phyloP scores from a whole-genome alignment of 2,329 filamentous ascomycete genomes.

The Cladophialophora carrionii region DNA sequence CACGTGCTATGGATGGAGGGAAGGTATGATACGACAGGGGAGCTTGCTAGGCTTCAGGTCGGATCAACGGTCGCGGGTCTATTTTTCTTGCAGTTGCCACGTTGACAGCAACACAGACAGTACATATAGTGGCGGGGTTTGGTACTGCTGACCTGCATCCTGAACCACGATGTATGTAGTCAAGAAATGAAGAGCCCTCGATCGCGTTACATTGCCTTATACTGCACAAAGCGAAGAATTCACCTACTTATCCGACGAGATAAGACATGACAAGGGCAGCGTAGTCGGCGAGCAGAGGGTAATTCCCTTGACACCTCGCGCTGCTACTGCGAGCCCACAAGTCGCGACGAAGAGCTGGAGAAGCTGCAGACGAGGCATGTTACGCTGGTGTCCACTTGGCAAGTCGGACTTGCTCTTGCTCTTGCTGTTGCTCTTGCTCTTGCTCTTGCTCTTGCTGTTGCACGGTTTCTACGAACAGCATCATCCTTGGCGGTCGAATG shows the following conservation, averaged over 20 bases:
- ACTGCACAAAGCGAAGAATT: neutral
- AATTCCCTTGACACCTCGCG: neutral
- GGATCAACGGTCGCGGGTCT: neutral
- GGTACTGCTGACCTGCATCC: neutral
- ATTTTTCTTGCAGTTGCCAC: neutral
- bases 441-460: no score
- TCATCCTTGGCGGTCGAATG: no score
- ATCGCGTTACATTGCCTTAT: neutral
- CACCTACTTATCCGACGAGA: neutral
- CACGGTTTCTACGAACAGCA: no score
- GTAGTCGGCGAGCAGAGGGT: neutral
- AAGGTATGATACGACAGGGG: slow-evolving; percentile 8
- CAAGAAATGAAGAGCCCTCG: neutral
- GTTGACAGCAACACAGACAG: neutral
- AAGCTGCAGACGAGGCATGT: neutral
- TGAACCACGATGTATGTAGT: neutral
- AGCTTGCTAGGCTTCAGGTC: neutral
- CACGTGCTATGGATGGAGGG: slow-evolving; percentile 20
- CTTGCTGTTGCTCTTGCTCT: no score
- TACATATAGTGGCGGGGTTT: neutral
- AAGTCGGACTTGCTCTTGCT: no score
- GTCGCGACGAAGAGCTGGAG: neutral
- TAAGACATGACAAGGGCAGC: no score
- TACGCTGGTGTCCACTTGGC: neutral
- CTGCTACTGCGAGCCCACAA: neutral